Conservation (phyloP, 257 asterid species). For the Rauvolfia tetraphylla region DNA sequence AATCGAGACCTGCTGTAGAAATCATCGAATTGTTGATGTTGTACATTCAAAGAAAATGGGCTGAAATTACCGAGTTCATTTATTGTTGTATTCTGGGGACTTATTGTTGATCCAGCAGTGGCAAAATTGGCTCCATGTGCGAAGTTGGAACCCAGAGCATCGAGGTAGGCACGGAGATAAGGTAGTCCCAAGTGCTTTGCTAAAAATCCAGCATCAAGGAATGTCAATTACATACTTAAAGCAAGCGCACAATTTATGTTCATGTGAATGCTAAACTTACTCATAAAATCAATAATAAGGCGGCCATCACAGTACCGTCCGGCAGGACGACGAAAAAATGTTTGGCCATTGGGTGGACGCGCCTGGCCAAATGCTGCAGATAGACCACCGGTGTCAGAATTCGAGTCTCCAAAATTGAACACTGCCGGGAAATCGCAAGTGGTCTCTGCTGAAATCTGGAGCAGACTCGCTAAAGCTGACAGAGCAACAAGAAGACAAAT, state of each 20-base stretch:
- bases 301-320: conserved; percentile 81
- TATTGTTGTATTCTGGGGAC: conserved; percentile 74
- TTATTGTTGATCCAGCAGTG: conserved; percentile 83
- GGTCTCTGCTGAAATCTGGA: background rate
- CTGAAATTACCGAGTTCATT: conserved; percentile 69
- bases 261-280: conserved; percentile 12
- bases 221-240: background rate
- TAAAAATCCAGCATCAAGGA: conserved; percentile 15
- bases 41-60: conserved; percentile 76
- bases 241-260: no score
- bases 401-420: conserved; percentile 38
- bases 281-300: conserved; percentile 67
- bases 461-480: background rate
- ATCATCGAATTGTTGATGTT: conserved; percentile 50
- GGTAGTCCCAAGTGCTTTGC: conserved; percentile 70
- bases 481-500: conserved; percentile 15
- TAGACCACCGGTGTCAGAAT: conserved; percentile 73
- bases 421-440: conserved; percentile 13
- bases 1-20: conserved; percentile 59
- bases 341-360: conserved; percentile 69
- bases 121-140: conserved; percentile 89
- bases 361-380: conserved; percentile 96
- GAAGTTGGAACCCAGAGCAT: conserved; percentile 84
- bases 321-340: conserved; percentile 70
- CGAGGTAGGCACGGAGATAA: conserved; percentile 72